These are phyloP conservation scores for Rhizoclosmatium globosum DNA, from an alignment of 192 early-diverging fungal genomes.

Conservation along the genomic window DNA sequence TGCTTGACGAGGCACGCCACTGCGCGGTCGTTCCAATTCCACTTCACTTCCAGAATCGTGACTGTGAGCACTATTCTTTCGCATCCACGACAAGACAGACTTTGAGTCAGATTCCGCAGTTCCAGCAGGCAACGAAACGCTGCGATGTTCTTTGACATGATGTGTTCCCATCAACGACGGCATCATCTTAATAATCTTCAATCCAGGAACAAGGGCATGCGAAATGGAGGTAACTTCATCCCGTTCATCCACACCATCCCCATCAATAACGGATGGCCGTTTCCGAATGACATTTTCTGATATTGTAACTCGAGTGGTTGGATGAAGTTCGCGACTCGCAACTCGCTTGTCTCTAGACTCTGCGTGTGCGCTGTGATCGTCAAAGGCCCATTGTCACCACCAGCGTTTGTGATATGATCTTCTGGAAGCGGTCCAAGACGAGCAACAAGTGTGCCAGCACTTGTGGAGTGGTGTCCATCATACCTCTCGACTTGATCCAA, in stretches of 20 bases:
- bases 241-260: conserved; percentile 24
- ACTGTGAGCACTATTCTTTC: conserved; percentile 15
- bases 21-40: background rate
- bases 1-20: background rate
- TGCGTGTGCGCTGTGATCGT: background rate
- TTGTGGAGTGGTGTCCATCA: background rate
- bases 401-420: background rate
- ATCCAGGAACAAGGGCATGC: conserved; percentile 27
- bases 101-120: background rate
- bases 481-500: conserved; percentile 1
- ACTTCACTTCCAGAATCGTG: background rate
- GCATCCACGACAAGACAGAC: conserved; percentile 16
- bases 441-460: background rate
- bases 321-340: background rate
- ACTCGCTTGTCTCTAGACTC: background rate
- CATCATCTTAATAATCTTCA: conserved; percentile 28
- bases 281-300: too few species aligned
- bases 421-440: background rate
- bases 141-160: background rate
- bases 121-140: background rate
- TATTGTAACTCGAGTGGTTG: background rate
- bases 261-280: conserved; percentile 16
- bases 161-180: background rate
- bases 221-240: conserved; percentile 38
- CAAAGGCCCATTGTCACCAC: background rate